phyloP scores from a whole-genome alignment of 345 rosid species.

The Abelmoschus esculentus region DNA sequence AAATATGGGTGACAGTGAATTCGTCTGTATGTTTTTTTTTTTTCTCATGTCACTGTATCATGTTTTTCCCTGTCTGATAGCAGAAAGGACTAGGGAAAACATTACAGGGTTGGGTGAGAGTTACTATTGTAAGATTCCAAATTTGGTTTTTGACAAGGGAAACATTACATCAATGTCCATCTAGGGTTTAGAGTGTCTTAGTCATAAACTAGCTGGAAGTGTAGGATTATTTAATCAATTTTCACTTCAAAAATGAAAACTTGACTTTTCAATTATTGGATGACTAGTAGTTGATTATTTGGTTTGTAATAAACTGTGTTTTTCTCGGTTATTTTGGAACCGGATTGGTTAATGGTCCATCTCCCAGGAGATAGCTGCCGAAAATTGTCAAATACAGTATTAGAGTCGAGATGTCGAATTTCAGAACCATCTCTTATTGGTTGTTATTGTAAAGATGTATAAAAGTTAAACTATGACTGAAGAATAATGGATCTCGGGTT shows the following conservation, averaged over 20 bases:
- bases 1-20: conserved; percentile 1
- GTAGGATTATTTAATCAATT: not conserved
- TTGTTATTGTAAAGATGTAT: not conserved
- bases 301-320: not conserved
- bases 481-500: not conserved
- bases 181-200: not conserved
- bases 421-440: not conserved
- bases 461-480: not conserved
- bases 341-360: not conserved
- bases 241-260: no score
- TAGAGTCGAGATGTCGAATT: not conserved
- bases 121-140: conserved; percentile 22
- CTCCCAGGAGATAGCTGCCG: not conserved
- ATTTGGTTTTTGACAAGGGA: conserved; percentile 17
- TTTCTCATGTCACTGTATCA: not conserved
- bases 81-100: not conserved
- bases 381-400: not conserved
- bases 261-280: no score
- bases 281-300: not conserved
- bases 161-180: conserved; percentile 6
- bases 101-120: conserved; percentile 9
- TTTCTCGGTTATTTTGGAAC: not conserved
- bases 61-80: conserved; percentile 8
- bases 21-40: not conserved
- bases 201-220: not conserved